Evolutionary conservation across 2,329 filamentous ascomycete genomes (phyloP).

Genomic region (Truncatella angustata): DNA sequence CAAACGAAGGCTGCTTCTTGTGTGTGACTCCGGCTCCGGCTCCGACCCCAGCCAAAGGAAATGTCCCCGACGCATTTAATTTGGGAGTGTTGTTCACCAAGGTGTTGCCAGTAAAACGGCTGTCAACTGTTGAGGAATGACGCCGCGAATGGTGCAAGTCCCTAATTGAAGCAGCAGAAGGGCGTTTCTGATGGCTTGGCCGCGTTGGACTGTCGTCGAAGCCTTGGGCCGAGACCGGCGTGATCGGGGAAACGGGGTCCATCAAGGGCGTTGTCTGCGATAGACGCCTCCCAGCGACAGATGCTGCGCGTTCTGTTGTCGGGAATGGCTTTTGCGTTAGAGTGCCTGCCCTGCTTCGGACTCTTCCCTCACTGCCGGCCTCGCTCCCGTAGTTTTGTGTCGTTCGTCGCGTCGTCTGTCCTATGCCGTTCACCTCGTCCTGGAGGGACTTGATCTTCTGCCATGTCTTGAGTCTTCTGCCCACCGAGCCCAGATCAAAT

Average conservation of each 20-base stretch:
- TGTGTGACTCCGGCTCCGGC: constrained; percentile 38
- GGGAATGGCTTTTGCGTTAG: constrained; percentile 47
- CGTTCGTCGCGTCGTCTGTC: constrained; percentile 39
- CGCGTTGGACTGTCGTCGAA: constrained; percentile 47
- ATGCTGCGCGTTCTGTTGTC: constrained; percentile 43
- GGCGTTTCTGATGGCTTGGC: constrained; percentile 53
- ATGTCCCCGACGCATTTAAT: constrained; percentile 40
- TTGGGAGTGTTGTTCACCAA: constrained; percentile 37
- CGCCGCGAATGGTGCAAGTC: constrained; percentile 81
- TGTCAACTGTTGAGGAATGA: constrained; percentile 78
- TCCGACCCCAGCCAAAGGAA: constrained; percentile 35
- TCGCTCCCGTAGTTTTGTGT: constrained; percentile 60
- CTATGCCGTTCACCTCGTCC: constrained; percentile 70
- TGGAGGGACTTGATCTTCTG: constrained; percentile 92
- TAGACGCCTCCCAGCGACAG: constrained; percentile 45
- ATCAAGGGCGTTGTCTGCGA: constrained; percentile 54
- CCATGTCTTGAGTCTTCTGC: constrained; percentile 88
- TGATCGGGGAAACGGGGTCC: constrained; percentile 41
- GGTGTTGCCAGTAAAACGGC: constrained; percentile 43
- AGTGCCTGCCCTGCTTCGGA: constrained; percentile 57
- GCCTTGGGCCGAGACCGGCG: constrained; percentile 37
- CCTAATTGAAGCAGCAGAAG: constrained; percentile 79
- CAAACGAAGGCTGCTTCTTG: constrained; percentile 68
- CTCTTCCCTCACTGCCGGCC: constrained; percentile 52
- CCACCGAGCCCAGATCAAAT: constrained; percentile 89